These are phyloP conservation scores for Fonsecaea monophora DNA, from an alignment of 2,329 filamentous ascomycete genomes.

Conservation along the genomic window DNA sequence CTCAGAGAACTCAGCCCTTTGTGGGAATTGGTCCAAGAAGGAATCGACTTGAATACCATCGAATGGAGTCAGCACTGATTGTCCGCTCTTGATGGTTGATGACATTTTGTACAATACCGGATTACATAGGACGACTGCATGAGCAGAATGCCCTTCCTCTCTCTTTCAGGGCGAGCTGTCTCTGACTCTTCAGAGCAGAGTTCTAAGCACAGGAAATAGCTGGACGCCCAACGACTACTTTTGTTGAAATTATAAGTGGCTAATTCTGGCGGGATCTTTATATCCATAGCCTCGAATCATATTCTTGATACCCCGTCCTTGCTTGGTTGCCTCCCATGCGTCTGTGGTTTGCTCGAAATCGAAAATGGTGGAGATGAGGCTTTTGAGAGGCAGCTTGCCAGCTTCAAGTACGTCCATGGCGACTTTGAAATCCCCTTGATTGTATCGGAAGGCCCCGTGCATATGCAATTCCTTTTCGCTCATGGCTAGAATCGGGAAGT, in stretches of 20 bases:
- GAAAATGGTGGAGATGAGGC: constrained; percentile 45
- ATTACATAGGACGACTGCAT: constrained; percentile 12
- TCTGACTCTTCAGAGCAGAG: neutral
- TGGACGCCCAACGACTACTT: neutral
- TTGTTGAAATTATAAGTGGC: constrained; percentile 25
- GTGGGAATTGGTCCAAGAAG: constrained; percentile 98
- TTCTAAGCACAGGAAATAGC: neutral
- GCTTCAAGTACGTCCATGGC: constrained; percentile 49
- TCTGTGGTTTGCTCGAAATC: constrained; percentile 45
- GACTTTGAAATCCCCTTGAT: constrained; percentile 45
- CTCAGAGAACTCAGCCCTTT: constrained; percentile 91
- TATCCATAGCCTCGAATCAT: constrained; percentile 39
- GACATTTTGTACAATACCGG: constrained; percentile 23
- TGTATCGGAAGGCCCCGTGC: constrained; percentile 46
- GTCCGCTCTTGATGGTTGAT: neutral
- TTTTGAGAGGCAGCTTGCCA: constrained; percentile 43
- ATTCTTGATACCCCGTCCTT: constrained; percentile 40
- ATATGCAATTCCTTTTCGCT: constrained; percentile 47
- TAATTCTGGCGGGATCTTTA: constrained; percentile 30
- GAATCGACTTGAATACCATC: constrained; percentile 92
- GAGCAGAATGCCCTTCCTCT: neutral
- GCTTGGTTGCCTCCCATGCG: constrained; percentile 46
- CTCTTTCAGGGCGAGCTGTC: neutral
- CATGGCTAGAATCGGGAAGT: constrained; percentile 47
- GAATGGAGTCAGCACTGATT: constrained; percentile 95